phyloP scores from a whole-genome alignment of 2,329 filamentous ascomycete genomes.

The Apiospora phragmitis region DNA sequence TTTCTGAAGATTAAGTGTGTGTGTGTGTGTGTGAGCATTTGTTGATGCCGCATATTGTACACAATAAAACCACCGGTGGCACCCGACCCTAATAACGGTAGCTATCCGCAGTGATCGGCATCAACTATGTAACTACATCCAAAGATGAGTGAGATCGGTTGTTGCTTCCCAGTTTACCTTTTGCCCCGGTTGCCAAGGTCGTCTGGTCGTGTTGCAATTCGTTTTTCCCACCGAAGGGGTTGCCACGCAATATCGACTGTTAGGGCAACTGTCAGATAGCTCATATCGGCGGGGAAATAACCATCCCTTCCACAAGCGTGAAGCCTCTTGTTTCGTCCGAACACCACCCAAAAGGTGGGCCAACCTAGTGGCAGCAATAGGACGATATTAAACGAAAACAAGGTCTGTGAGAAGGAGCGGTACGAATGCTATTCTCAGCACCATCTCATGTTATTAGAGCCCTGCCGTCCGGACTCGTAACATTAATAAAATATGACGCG shows the following conservation, averaged over 20 bases:
- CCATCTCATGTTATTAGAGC: neutral
- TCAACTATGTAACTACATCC: too few relatives aligned
- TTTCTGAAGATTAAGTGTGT: neutral
- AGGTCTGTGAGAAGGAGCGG: neutral
- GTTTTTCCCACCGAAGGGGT: neutral
- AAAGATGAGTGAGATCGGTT: neutral
- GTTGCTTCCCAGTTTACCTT: neutral
- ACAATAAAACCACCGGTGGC: neutral
- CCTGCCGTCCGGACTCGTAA: neutral
- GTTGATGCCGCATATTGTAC: neutral
- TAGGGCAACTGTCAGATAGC: neutral
- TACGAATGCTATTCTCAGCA: neutral
- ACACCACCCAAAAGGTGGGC: neutral
- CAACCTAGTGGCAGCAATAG: neutral
- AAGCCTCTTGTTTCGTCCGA: constrained; percentile 4
- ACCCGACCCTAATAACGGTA: neutral
- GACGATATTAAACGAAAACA: neutral
- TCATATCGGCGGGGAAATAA: neutral
- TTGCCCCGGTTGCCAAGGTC: neutral
- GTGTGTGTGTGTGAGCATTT: neutral
- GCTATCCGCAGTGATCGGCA: constrained; percentile 2
- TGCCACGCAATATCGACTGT: neutral
- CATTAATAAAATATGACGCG: neutral
- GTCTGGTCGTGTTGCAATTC: neutral
- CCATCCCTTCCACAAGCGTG: neutral